Percentiles rank a stretch among this genome's conserved stretches.
These are phyloP conservation scores for Pelargonium citronellum DNA, from an alignment of 441 rosid species.

Conservation along the genomic window DNA sequence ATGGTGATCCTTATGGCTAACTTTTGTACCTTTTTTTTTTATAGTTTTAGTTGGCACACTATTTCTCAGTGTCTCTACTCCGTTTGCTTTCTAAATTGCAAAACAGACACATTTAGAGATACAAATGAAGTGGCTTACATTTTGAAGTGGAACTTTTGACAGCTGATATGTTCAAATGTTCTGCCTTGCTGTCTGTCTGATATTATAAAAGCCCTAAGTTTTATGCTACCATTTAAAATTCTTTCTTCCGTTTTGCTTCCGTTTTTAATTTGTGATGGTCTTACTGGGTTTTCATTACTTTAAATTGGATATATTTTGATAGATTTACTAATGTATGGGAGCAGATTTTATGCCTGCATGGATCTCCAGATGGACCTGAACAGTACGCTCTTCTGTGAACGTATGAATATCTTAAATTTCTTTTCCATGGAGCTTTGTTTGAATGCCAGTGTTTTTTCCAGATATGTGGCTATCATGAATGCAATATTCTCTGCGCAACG, in stretches of 20 bases:
- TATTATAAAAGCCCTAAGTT: background rate
- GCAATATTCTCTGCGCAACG: constrained; percentile 93
- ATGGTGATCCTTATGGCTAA: no score
- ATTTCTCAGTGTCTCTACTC: no score
- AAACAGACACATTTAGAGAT: background rate
- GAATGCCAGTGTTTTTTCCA: constrained; percentile 26
- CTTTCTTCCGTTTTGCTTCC: background rate
- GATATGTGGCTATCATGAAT: constrained; percentile 97
- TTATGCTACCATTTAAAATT: background rate
- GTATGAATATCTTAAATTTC: constrained; percentile 13
- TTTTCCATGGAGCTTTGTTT: constrained; percentile 11
- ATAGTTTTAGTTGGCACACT: no score
- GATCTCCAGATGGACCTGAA: constrained; percentile 95
- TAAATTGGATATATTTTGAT: background rate
- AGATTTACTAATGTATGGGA: constrained; percentile 24
- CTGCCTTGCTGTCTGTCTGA: background rate
- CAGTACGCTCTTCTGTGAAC: constrained; percentile 52
- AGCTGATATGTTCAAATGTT: background rate
- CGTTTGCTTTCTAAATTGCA: no score
- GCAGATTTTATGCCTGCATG: constrained; percentile 97
- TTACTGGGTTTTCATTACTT: constrained; percentile 11
- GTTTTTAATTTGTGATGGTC: background rate
- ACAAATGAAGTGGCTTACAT: background rate
- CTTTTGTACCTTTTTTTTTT: no score
- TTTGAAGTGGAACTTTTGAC: background rate